Evolutionary conservation across 2,329 filamentous ascomycete genomes (phyloP).

Genomic region (Alternaria arborescens): DNA sequence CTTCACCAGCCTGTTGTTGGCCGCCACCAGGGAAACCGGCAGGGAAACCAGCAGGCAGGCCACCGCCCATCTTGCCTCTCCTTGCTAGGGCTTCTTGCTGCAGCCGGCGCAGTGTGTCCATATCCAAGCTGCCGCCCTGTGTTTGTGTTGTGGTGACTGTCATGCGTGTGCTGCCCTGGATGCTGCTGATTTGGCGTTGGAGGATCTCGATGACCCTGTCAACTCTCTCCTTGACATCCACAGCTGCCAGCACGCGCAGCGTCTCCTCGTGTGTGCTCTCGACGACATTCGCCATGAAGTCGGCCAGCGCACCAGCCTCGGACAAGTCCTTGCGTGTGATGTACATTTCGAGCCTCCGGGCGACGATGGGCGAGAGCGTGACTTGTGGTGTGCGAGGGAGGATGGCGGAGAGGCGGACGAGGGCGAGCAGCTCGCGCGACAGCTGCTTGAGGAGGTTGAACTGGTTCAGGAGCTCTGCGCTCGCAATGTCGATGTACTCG

Average conservation of each 20-base stretch:
- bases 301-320: slow-evolving; percentile 86
- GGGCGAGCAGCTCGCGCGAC: slow-evolving; percentile 84
- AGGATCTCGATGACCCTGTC: slow-evolving; percentile 84
- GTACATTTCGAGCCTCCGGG: slow-evolving; percentile 84
- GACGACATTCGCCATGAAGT: slow-evolving; percentile 95
- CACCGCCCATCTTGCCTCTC: slow-evolving; percentile 42
- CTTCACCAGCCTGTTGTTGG: slow-evolving; percentile 64
- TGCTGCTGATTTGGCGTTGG: slow-evolving; percentile 79
- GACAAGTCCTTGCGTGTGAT: slow-evolving; percentile 82
- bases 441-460: slow-evolving; percentile 85
- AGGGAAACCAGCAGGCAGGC: slow-evolving; percentile 50
- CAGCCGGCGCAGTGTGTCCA: slow-evolving; percentile 55
- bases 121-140: slow-evolving; percentile 50
- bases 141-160: slow-evolving; percentile 76
- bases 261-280: slow-evolving; percentile 92
- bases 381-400: slow-evolving; percentile 73
- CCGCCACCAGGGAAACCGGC: slow-evolving; percentile 54
- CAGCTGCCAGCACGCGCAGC: slow-evolving; percentile 80
- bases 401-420: slow-evolving; percentile 85
- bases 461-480: slow-evolving; percentile 68
- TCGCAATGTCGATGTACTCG: slow-evolving; percentile 63
- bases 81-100: slow-evolving; percentile 54
- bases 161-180: slow-evolving; percentile 88
- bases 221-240: slow-evolving; percentile 80
- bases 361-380: slow-evolving; percentile 82